These are phyloP conservation scores for Acanthamoeba triangularis DNA, from an alignment of 208 protist genomes.

Conservation along the genomic window DNA sequence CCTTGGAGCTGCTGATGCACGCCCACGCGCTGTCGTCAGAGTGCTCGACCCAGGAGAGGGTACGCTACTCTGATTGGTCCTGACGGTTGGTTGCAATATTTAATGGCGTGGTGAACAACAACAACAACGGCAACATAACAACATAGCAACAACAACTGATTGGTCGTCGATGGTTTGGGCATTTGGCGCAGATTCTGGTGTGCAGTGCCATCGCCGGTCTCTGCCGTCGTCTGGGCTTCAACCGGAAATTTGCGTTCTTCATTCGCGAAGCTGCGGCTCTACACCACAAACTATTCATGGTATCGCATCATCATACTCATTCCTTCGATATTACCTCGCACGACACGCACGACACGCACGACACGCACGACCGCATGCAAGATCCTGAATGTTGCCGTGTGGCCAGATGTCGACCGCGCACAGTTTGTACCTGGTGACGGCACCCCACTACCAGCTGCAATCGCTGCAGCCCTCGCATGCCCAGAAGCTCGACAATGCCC, in stretches of 20 bases:
- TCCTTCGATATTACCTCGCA: neutral
- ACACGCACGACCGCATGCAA: too few species aligned
- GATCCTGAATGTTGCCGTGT: too few species aligned
- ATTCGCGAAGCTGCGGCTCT: conserved; percentile 30
- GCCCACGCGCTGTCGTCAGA: neutral
- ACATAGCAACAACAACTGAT: too few species aligned
- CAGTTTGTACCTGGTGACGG: conserved; percentile 47
- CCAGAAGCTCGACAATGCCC: neutral
- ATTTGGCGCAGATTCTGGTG: conserved; percentile 4
- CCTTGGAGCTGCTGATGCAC: conserved; percentile 59
- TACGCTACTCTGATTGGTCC: neutral
- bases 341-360: too few species aligned
- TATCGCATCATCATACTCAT: neutral
- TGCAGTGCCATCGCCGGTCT: conserved; percentile 59
- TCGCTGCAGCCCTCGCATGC: neutral
- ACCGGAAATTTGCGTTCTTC: conserved; percentile 66
- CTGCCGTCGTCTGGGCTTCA: conserved; percentile 12
- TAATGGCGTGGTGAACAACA: too few species aligned
- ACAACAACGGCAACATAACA: too few species aligned
- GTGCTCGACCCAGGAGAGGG: conserved; percentile 62
- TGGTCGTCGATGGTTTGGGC: too few species aligned
- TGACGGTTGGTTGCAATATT: neutral
- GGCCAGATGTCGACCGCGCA: conserved; percentile 61
- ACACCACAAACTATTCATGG: conserved; percentile 72
- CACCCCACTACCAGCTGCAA: conserved; percentile 49